Evolutionary conservation across 2,329 filamentous ascomycete species (phyloP), one percentile per base, ranked within the genome.

Genomic region (Hortaea werneckii): DNA sequence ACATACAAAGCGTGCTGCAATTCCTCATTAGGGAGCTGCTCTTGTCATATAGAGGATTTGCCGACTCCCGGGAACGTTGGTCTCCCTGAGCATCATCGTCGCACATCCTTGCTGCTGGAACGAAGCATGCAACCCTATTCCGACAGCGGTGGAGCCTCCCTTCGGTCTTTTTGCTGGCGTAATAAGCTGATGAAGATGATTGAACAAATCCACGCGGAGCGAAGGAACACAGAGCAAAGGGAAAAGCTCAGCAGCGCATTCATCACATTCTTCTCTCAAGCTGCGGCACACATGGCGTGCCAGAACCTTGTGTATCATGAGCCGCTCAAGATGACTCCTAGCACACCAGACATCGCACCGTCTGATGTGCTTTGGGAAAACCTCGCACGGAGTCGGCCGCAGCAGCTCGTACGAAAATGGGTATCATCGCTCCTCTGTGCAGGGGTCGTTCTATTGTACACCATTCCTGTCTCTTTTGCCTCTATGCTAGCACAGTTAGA

Each of bases 231-330:
- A 0, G 89, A 95, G 54, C 80, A 83, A 4, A 96, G 87, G 51
- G 89, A 90, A 0, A 69, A 89, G 40, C 92, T 95, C 88, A 95
- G 86, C 58, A 95, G 90, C 1, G 92, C 92, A 0, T 98, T 98
- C 57, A 88, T 98, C 50, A 92, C 98, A 62, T 98, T 98, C 74
- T 95, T 96, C 60, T 85, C 95, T 60, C 92, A 98, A 63, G 86
- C 95, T 1, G 89, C 90, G 5, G 92, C 92, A 0, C 92, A 98
- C 59, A 96, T 98, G 92, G 92, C 90, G 47, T 95, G 88, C 62
- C 92, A 98, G 63, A 81, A 87, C 41, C 76, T 94, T 40, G 88
- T 85, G 35, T 88, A 96, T 62, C 92, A 98, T 58, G 66, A 95
- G 1, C 92, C 92, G 1, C 86, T 86, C 56, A 85, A 94, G 40